Conservation (phyloP, 129 eudicot species). For the Escallonia herrerae region DNA sequence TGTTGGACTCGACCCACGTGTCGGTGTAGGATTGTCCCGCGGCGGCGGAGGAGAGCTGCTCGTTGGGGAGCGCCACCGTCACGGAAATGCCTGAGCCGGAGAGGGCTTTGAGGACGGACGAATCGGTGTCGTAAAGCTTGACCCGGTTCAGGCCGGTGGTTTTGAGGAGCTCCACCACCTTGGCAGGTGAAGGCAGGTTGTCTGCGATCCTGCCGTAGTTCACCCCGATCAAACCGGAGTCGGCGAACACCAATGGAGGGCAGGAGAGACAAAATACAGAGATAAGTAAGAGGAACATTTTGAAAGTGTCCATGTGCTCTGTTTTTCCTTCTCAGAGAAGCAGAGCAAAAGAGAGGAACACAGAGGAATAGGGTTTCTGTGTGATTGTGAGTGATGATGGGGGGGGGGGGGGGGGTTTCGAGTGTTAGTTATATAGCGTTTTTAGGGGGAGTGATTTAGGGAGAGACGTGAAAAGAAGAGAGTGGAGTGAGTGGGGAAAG, state of each 20-base stretch:
- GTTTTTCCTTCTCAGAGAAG: not conserved
- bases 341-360: not conserved
- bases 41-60: slow-evolving; percentile 71
- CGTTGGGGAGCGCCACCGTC: slow-evolving; percentile 75
- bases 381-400: too few relatives aligned
- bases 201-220: slow-evolving; percentile 86
- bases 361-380: not conserved
- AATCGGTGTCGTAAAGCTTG: slow-evolving; percentile 74
- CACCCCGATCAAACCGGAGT: slow-evolving; percentile 55
- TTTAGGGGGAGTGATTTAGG: not conserved
- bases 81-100: slow-evolving; percentile 58
- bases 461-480: not conserved
- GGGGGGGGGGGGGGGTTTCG: too few relatives aligned
- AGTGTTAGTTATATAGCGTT: not conserved
- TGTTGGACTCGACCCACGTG: slow-evolving; percentile 54
- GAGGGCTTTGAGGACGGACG: slow-evolving; percentile 68
- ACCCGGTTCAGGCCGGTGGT: slow-evolving; percentile 43
- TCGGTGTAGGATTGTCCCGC: slow-evolving; percentile 62
- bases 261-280: not conserved
- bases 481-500: not conserved
- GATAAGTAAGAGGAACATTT: slow-evolving; percentile 1
- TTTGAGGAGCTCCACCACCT: slow-evolving; percentile 77
- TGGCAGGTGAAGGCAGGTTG: slow-evolving; percentile 65
- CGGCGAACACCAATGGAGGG: slow-evolving; percentile 15
- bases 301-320: slow-evolving; percentile 16